A percentile compares a stretch with the other conserved stretches of the same genome.
Evolutionary conservation across 2,329 filamentous ascomycete genomes (phyloP).

Genomic region (Verticillium dahliae): DNA sequence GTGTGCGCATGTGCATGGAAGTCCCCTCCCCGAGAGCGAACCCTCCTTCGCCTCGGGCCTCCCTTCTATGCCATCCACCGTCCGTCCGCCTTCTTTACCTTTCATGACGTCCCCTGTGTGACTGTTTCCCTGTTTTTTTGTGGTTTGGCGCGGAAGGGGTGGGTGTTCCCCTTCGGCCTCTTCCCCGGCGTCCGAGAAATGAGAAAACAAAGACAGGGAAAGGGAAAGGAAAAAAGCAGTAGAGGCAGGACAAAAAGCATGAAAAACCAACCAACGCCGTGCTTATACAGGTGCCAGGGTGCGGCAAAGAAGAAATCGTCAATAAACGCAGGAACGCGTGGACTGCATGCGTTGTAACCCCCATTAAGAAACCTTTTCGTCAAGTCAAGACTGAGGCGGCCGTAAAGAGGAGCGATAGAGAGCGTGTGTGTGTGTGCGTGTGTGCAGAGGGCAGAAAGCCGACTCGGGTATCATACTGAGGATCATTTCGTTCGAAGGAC

Average conservation of each 20-base stretch:
- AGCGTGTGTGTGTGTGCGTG: too few relatives aligned
- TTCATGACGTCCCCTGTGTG: not conserved
- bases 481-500: not conserved
- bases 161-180: not conserved
- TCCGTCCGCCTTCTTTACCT: not conserved
- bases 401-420: constrained; percentile 1
- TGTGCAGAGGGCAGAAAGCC: not conserved
- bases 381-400: not conserved
- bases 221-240: not conserved
- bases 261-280: constrained; percentile 2
- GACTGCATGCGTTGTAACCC: not conserved
- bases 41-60: not conserved
- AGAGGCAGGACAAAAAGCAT: not conserved
- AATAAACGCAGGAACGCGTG: constrained; percentile 2
- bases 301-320: constrained; percentile 7
- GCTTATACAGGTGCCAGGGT: not conserved
- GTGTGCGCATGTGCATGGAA: not conserved
- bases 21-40: not conserved
- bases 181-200: not conserved
- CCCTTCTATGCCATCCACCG: not conserved
- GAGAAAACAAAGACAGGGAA: not conserved
- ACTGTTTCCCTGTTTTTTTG: not conserved
- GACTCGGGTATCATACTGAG: not conserved
- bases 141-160: not conserved
- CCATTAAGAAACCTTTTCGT: not conserved